These are phyloP conservation scores for Persicaria tinctoria DNA, from an alignment of 148 eudicot species.

Conservation along the genomic window DNA sequence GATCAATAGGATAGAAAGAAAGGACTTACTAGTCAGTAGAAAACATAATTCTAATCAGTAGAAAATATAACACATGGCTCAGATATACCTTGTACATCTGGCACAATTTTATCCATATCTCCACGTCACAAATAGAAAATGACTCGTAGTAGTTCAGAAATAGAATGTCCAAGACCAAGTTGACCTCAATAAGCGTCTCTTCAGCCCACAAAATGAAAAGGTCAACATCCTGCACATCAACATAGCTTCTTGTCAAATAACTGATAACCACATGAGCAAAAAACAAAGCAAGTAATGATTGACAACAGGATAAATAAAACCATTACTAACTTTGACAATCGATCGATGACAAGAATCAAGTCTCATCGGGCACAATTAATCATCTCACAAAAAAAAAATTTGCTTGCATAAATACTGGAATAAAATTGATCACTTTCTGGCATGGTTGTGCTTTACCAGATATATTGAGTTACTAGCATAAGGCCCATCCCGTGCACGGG, in stretches of 20 bases:
- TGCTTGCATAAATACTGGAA: not conserved
- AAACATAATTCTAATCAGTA: conserved; percentile 11
- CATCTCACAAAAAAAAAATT: not conserved
- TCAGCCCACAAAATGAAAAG: conserved; percentile 88
- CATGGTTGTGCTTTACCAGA: not conserved
- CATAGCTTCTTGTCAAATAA: not conserved
- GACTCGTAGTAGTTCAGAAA: conserved; percentile 86
- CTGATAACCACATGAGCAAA: not conserved
- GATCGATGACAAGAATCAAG: too few species aligned
- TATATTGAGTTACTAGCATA: too few species aligned
- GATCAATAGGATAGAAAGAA: conserved; percentile 17
- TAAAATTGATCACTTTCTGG: not conserved
- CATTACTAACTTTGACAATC: not conserved
- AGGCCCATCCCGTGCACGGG: too few species aligned
- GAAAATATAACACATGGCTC: conserved; percentile 16
- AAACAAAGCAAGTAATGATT: not conserved
- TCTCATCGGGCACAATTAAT: not conserved
- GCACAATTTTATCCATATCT: conserved; percentile 76
- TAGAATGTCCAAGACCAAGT: conserved; percentile 76
- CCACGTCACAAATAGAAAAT: conserved; percentile 57
- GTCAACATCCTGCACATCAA: conserved; percentile 64
- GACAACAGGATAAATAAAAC: not conserved
- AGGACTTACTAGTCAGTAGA: not conserved
- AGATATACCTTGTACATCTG: conserved; percentile 61
- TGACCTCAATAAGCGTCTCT: conserved; percentile 79